Evolutionary conservation across 176 grass and related monocot genomes (phyloP).

Genomic region (Ampelocalamus luodianensis): DNA sequence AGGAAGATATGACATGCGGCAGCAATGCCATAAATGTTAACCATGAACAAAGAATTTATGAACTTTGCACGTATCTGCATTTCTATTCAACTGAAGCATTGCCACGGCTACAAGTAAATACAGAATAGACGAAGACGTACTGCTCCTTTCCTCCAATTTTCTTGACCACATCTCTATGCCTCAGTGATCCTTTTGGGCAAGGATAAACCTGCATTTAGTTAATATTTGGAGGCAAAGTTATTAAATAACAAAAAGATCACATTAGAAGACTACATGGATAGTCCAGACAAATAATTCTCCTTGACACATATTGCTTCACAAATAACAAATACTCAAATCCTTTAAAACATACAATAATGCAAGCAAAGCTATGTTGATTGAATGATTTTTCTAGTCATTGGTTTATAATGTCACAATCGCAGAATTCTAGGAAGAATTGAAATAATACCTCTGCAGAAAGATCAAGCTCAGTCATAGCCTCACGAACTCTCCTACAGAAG

Average conservation of each 20-base stretch:
- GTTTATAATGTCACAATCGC: background rate
- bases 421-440: background rate
- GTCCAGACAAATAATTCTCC: background rate
- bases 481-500: constrained; percentile 93
- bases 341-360: background rate
- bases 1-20: background rate
- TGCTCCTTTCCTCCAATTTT: constrained; percentile 92
- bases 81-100: background rate
- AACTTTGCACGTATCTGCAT: background rate
- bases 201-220: constrained; percentile 79
- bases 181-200: constrained; percentile 91
- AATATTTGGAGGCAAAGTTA: constrained; percentile 2
- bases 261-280: background rate
- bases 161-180: constrained; percentile 72
- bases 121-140: constrained; percentile 57
- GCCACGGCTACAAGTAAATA: too few species aligned
- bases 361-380: background rate
- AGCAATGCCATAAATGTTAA: background rate
- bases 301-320: background rate
- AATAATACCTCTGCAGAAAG: constrained; percentile 72
- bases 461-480: constrained; percentile 95
- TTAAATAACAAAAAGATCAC: background rate
- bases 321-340: background rate
- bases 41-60: constrained; percentile 17
- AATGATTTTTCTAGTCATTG: background rate